Conservation (phyloP, 2,329 filamentous ascomycete species). For the Phoma sp. region DNA sequence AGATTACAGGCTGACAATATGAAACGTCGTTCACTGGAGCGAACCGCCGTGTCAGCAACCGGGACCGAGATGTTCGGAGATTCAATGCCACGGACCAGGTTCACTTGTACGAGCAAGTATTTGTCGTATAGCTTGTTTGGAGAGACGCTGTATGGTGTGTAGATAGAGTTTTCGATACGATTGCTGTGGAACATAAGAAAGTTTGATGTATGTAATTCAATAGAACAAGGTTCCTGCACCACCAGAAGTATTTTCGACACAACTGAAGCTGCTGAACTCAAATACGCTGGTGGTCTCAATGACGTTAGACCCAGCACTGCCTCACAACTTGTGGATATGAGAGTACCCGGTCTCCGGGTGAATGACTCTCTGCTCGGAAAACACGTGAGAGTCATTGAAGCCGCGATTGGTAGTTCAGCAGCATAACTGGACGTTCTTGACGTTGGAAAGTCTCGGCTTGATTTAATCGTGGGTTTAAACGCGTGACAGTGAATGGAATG, state of each 20-base stretch:
- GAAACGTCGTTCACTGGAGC: slow-evolving; percentile 30
- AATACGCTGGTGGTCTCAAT: not conserved
- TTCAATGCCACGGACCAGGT: slow-evolving; percentile 18
- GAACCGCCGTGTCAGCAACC: slow-evolving; percentile 19
- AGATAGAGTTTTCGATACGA: slow-evolving; percentile 9
- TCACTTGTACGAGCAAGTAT: not conserved
- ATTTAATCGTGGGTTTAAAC: too few relatives aligned
- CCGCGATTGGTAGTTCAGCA: not conserved
- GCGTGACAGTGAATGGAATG: too few relatives aligned
- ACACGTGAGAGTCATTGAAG: not conserved
- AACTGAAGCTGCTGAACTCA: not conserved
- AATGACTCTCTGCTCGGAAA: not conserved
- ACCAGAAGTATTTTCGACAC: not conserved
- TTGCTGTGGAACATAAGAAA: not conserved
- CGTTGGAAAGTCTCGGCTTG: too few relatives aligned
- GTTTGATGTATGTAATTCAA: slow-evolving; percentile 1
- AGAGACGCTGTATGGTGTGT: not conserved
- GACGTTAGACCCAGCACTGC: not conserved
- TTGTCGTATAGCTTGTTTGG: not conserved
- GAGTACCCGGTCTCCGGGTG: not conserved
- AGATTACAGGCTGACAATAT: slow-evolving; percentile 24
- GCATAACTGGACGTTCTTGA: not conserved
- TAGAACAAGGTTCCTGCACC: not conserved
- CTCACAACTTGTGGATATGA: not conserved
- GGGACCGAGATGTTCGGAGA: slow-evolving; percentile 17